Evolutionary conservation across 768 basidiomycete species (phyloP).

Genomic region (Collybia mongolica): DNA sequence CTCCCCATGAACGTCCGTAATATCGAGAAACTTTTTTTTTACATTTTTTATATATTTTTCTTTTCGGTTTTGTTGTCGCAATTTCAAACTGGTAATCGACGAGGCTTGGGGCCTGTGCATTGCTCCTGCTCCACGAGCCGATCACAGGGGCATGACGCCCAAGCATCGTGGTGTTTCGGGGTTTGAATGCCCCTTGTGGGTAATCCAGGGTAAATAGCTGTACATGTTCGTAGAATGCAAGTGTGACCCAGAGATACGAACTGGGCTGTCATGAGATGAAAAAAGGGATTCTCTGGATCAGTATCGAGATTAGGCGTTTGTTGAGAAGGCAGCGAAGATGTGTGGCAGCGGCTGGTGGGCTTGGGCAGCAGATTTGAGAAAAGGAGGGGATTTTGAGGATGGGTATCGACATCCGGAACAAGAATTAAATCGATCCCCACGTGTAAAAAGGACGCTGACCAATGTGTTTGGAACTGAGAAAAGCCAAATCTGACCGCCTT

Average conservation of each 20-base stretch:
- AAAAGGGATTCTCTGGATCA: no score
- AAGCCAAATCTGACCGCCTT: conserved; percentile 9
- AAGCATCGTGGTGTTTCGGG: neutral
- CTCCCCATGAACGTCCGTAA: neutral
- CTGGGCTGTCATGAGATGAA: neutral
- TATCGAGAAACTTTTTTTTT: neutral
- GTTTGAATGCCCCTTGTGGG: no score
- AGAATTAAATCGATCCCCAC: conserved; percentile 5
- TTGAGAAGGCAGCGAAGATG: no score
- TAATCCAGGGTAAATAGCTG: no score
- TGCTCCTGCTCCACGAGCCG: neutral
- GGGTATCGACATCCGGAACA: no score
- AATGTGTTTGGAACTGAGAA: conserved; percentile 20
- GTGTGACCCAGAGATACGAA: neutral
- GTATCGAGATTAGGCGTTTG: no score
- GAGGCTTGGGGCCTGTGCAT: neutral
- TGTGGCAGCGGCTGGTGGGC: no score
- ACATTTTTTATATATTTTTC: no score
- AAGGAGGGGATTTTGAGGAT: no score
- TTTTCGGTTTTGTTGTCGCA: neutral
- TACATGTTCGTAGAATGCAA: neutral
- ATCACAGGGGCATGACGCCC: neutral
- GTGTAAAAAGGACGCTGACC: conserved; percentile 17
- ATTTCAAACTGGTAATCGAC: neutral
- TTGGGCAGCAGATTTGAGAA: no score